These are phyloP conservation scores for Rostrohypoxylon terebratum DNA, from an alignment of 495 filamentous ascomycete species.

Conservation along the genomic window DNA sequence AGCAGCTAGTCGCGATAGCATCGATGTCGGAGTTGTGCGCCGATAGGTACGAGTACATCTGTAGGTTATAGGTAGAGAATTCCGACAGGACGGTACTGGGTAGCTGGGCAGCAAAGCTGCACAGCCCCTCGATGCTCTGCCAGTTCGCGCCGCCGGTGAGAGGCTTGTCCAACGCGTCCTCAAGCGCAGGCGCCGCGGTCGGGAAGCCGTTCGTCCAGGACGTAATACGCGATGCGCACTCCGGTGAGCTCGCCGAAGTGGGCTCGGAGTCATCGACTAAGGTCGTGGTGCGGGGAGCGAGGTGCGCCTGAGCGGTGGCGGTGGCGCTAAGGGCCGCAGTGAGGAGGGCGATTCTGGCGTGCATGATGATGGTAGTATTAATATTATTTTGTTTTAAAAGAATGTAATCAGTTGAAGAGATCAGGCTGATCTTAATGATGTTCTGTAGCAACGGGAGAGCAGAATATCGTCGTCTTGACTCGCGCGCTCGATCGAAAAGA, in stretches of 20 bases:
- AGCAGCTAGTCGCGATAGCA: conserved; percentile 21
- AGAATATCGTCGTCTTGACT: conserved; percentile 26
- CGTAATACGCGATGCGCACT: conserved; percentile 27
- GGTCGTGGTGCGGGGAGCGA: conserved; percentile 15
- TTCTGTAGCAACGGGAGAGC: not conserved
- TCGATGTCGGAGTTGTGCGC: conserved; percentile 29
- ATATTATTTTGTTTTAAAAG: conserved; percentile 24
- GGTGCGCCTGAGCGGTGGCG: conserved; percentile 19
- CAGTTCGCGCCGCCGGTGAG: not conserved
- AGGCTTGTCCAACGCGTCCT: conserved; percentile 3
- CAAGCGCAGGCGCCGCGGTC: conserved; percentile 22
- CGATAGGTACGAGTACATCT: conserved; percentile 39
- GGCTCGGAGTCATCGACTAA: not conserved
- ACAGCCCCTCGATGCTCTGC: conserved; percentile 17
- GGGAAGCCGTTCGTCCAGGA: conserved; percentile 22
- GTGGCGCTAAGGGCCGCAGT: conserved; percentile 30
- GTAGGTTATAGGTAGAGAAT: conserved; percentile 29
- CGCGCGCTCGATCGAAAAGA: not conserved
- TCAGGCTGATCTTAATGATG: not conserved
- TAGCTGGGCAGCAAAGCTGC: conserved; percentile 5
- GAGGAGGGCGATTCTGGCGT: conserved; percentile 24
- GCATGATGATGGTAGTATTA: conserved; percentile 21
- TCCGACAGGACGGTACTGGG: conserved; percentile 7
- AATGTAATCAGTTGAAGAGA: conserved; percentile 25
- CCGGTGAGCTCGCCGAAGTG: conserved; percentile 12